Base-by-base conservation (phyloP, 371 early-diverging fungal species). In the Apophysomyces trapeziformis region DNA sequence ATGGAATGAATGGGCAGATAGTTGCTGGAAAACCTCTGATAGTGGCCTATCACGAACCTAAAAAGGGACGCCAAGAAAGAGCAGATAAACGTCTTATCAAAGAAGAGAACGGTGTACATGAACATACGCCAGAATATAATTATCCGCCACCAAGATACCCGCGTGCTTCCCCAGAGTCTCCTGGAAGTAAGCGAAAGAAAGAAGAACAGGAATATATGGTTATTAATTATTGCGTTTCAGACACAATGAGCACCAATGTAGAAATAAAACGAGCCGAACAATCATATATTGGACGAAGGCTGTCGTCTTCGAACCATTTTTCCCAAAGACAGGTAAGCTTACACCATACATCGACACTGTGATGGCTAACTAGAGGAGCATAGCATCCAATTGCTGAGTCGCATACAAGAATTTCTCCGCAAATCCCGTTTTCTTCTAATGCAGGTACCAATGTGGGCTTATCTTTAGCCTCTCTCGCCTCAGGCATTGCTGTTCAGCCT, bases 31-130 rank as follows among this genome's bases (percentile, higher is more conserved):
- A 75, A 35, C 69, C 68, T 7, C 38, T 80, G 38, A 44, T 68
- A 14, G 72, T 80, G 14, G 71, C 77, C 35, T 80, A 77, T 63
- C 80, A 80, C 63, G 77, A 75, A 38, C 80, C 80, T 5, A 69
- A 72, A 50, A 77, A 73, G 45, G 68, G 65, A 21, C 66, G 70
- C 41, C 12, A 70, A 64, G 64, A 46, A 41, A 65, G 36, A 46
- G 68, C 75, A 0, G 65, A 64, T 8, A 68, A 62, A 0, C 66
- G 71, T 21, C 45, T 13, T 12, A 67, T 71, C 70, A 56, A 54
- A 26, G 54, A 50, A 50, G 21, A 1, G 4, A 8, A 21, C 21
- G 54, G 54, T 21, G 21, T 11, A 9, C 21, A 50, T 50, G 54
- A 21, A 21, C 54, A 26, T 18, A 8, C 21, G 16, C 16, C 9